Percentiles rank a stretch among this genome's conserved stretches.
These are phyloP conservation scores for Cerioporus squamosus DNA, from an alignment of 1,284 basidiomycete species.

Conservation along the genomic window DNA sequence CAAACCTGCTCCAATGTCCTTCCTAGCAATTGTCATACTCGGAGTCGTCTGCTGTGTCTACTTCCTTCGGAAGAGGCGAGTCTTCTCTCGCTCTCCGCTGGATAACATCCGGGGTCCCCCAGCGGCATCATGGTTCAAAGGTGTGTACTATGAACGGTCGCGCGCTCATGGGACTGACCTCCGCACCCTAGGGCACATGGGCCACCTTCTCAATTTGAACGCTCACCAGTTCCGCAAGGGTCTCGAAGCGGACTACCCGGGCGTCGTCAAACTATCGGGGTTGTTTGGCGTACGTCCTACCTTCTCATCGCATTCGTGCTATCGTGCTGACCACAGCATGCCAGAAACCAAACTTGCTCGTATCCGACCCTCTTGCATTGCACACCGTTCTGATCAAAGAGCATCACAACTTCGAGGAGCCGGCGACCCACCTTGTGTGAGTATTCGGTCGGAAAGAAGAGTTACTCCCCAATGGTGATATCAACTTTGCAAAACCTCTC, in stretches of 20 bases:
- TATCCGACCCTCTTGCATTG: constrained; percentile 4
- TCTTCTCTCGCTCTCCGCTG: too few relatives aligned
- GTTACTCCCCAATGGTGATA: too few relatives aligned
- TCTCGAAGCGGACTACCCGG: background rate
- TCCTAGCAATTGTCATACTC: too few relatives aligned
- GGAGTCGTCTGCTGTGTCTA: too few relatives aligned
- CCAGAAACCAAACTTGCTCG: background rate
- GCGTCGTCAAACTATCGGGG: background rate
- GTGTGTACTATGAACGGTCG: too few relatives aligned
- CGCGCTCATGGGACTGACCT: background rate
- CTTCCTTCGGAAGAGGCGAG: too few relatives aligned
- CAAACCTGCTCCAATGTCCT: too few relatives aligned
- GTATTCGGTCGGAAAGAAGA: background rate
- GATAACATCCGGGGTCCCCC: too few relatives aligned
- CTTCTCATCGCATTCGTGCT: too few relatives aligned
- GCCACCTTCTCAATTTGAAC: background rate
- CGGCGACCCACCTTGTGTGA: background rate
- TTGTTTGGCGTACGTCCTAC: background rate
- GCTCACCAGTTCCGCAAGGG: background rate
- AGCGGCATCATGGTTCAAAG: too few relatives aligned
- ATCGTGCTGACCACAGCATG: background rate
- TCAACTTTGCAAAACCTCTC: too few relatives aligned
- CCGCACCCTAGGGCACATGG: background rate
- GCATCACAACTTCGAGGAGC: constrained; percentile 4
- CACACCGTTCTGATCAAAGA: constrained; percentile 6